phyloP scores from a whole-genome alignment of 805 yeast species.

The Ogataea ganodermae region DNA sequence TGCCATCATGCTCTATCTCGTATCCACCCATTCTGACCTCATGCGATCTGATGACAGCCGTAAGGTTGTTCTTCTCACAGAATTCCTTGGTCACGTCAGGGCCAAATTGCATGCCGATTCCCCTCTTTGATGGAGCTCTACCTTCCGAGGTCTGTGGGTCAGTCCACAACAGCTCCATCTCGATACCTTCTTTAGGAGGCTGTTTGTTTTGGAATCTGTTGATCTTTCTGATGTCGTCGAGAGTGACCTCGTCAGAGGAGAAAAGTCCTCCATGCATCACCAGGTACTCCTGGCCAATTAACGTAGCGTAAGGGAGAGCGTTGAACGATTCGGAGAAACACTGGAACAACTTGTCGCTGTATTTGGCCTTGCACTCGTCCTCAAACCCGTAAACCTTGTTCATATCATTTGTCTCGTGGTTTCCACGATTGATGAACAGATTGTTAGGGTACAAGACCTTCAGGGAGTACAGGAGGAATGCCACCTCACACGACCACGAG shows the following conservation, averaged over 20 bases:
- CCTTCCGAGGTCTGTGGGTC: conserved; percentile 87
- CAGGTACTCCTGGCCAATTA: conserved; percentile 75
- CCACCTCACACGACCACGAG: conserved; percentile 97
- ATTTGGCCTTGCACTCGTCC: conserved; percentile 92
- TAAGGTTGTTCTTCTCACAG: conserved; percentile 67
- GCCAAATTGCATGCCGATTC: conserved; percentile 95
- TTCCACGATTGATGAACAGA: conserved; percentile 85
- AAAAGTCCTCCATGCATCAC: conserved; percentile 97
- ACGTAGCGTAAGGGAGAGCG: conserved; percentile 80
- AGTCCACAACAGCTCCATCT: conserved; percentile 97
- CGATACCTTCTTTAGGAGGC: conserved; percentile 89
- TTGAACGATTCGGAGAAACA: conserved; percentile 87
- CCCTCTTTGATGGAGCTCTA: conserved; percentile 86
- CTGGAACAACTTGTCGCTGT: conserved; percentile 74
- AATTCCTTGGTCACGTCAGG: conserved; percentile 88
- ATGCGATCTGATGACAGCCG: conserved; percentile 88
- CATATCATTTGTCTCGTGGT: conserved; percentile 97
- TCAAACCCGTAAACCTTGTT: conserved; percentile 95
- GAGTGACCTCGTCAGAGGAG: conserved; percentile 67
- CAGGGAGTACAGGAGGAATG: conserved; percentile 71
- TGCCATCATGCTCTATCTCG: conserved; percentile 82
- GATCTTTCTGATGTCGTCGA: conserved; percentile 72
- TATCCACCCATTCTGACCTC: conserved; percentile 94
- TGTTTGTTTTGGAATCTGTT: conserved; percentile 69
- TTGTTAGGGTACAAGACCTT: conserved; percentile 74